Conservation (phyloP, 169 alveolate species). For the Eimeria necatrix region DNA sequence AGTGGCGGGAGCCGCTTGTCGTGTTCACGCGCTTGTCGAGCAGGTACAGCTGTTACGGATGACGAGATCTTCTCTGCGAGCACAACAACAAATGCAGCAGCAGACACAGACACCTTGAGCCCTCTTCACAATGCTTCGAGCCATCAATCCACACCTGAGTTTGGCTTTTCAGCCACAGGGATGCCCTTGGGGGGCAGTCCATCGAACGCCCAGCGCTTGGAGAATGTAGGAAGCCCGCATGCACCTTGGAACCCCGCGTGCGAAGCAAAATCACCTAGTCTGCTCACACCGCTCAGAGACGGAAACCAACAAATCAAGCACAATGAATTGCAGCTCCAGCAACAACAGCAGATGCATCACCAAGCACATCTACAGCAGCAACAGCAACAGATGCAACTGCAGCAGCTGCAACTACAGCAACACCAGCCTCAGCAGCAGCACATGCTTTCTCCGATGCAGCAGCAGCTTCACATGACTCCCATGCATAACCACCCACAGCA, state of each 20-base stretch:
- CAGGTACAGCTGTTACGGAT: background rate
- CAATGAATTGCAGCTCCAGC: background rate
- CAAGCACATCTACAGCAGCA: too few relatives aligned
- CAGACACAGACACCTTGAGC: background rate
- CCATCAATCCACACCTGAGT: slow-evolving; percentile 28
- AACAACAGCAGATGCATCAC: background rate
- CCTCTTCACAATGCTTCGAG: background rate
- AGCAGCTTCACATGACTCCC: background rate
- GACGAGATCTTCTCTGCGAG: background rate
- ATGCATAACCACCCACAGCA: background rate
- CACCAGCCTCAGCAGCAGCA: background rate
- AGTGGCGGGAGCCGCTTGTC: too few relatives aligned
- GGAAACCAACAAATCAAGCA: background rate
- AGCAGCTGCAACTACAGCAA: background rate
- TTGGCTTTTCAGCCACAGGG: background rate
- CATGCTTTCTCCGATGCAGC: background rate
- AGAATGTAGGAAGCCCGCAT: background rate
- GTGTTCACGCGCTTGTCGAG: too few relatives aligned
- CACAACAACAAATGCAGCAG: background rate
- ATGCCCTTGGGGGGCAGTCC: slow-evolving; percentile 28
- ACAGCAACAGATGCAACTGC: too few relatives aligned
- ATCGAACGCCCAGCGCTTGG: background rate
- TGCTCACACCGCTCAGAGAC: too few relatives aligned
- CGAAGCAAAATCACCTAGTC: too few relatives aligned
- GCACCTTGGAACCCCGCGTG: too few relatives aligned